Percentiles rank a stretch among this genome's conserved stretches.
phyloP scores from a whole-genome alignment of 257 asterid species.

The Solanum boliviense region DNA sequence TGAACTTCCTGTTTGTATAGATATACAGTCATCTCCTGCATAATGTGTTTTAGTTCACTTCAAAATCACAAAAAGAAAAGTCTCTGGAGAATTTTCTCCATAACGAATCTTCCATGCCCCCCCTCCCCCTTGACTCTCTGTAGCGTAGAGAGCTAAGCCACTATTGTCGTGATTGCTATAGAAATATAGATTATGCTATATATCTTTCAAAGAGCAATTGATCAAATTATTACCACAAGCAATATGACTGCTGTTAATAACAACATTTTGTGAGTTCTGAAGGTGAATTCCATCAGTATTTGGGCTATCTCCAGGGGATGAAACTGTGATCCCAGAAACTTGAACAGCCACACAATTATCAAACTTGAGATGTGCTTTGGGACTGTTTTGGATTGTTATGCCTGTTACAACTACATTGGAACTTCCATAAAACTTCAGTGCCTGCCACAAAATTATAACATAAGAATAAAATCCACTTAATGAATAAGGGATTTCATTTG shows the following conservation, averaged over 20 bases:
- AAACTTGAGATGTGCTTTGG: conserved; percentile 39
- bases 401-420: conserved; percentile 25
- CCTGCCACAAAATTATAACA: conserved; percentile 15
- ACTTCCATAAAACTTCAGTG: conserved; percentile 35
- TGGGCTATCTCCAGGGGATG: conserved; percentile 48
- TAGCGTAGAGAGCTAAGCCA: not conserved
- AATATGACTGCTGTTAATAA: conserved; percentile 18
- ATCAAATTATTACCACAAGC: conserved; percentile 33
- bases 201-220: not conserved
- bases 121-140: not conserved
- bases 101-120: not conserved
- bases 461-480: not conserved
- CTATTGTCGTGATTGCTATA: not conserved
- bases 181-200: not conserved
- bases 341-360: conserved; percentile 25
- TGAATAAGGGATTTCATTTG: not conserved
- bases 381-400: conserved; percentile 38
- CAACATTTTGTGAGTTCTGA: conserved; percentile 32
- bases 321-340: conserved; percentile 23
- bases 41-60: not conserved
- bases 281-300: conserved; percentile 60
- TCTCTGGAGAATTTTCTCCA: not conserved
- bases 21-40: conserved; percentile 50
- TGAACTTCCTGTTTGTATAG: conserved; percentile 37
- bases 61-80: not conserved